phyloP scores from a whole-genome alignment of 306 rosid species.

The Quercus robur region DNA sequence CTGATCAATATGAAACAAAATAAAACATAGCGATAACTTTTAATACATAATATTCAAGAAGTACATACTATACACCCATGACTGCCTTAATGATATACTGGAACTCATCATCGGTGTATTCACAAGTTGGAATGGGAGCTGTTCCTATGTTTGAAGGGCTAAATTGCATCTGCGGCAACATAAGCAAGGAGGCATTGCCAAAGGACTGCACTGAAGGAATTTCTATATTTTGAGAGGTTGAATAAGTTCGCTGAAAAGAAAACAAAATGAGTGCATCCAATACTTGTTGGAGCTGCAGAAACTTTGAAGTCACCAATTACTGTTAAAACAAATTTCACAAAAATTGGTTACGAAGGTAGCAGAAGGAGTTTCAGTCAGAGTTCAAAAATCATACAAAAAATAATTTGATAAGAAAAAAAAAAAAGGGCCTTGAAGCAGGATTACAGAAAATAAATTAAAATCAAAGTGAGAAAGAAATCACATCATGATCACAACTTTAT shows the following conservation, averaged over 20 bases:
- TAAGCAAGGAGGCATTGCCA: conserved; percentile 31
- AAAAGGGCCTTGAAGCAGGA: not conserved
- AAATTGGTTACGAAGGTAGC: conserved; percentile 4
- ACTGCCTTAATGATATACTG: conserved; percentile 80
- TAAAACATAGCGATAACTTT: not conserved
- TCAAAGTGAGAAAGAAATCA: not conserved
- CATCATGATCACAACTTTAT: not conserved
- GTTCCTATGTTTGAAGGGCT: conserved; percentile 68
- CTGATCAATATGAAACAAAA: not conserved
- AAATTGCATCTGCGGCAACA: conserved; percentile 52
- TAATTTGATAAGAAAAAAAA: not conserved
- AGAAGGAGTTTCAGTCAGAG: not conserved
- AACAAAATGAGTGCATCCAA: conserved; percentile 84
- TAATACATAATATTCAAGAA: conserved; percentile 5
- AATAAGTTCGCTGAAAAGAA: conserved; percentile 57
- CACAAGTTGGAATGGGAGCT: conserved; percentile 89
- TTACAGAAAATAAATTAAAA: not conserved
- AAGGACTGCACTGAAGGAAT: conserved; percentile 32
- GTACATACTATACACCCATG: conserved; percentile 84
- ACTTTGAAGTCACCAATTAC: conserved; percentile 22
- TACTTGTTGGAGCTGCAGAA: conserved; percentile 83
- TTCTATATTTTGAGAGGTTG: conserved; percentile 28
- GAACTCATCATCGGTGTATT: conserved; percentile 92
- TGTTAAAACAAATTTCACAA: not conserved
- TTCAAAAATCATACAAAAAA: not conserved